Conservation (phyloP, 345 rosid genomes). For the Angophora floribunda region DNA sequence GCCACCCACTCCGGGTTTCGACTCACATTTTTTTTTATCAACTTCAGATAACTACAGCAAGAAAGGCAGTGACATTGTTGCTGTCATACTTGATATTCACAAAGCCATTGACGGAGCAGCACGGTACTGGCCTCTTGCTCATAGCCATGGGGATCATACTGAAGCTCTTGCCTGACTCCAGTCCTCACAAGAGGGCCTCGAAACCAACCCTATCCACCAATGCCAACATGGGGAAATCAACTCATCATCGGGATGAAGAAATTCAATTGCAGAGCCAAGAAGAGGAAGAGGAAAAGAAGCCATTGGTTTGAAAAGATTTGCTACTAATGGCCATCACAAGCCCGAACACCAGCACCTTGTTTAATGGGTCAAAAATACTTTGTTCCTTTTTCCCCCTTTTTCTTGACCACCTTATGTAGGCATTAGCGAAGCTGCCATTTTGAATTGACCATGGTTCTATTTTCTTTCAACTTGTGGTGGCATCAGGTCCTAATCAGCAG, state of each 20-base stretch:
- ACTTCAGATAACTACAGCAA: slow-evolving; percentile 49
- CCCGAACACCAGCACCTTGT: background rate
- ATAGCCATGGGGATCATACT: slow-evolving; percentile 71
- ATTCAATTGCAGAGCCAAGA: background rate
- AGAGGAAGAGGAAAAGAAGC: slow-evolving; percentile 13
- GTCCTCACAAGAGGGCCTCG: slow-evolving; percentile 5
- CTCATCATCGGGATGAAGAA: background rate
- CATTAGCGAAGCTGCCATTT: background rate
- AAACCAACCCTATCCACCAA: background rate
- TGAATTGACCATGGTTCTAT: background rate
- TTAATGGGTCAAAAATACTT: background rate
- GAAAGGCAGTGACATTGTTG: slow-evolving; percentile 66
- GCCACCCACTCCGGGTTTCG: background rate
- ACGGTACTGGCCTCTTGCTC: slow-evolving; percentile 59
- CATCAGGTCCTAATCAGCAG: background rate
- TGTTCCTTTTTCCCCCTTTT: background rate
- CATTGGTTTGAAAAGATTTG: slow-evolving; percentile 12
- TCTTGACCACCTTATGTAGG: background rate
- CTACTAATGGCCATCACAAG: background rate
- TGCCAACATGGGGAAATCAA: background rate
- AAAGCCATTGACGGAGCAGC: slow-evolving; percentile 77
- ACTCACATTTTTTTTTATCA: background rate
- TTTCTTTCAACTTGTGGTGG: background rate
- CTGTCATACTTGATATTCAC: slow-evolving; percentile 85
- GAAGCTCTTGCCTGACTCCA: slow-evolving; percentile 37